Evolutionary conservation across 2,329 filamentous ascomycete species (phyloP).

Genomic region (Aspergillus pseudonomiae): DNA sequence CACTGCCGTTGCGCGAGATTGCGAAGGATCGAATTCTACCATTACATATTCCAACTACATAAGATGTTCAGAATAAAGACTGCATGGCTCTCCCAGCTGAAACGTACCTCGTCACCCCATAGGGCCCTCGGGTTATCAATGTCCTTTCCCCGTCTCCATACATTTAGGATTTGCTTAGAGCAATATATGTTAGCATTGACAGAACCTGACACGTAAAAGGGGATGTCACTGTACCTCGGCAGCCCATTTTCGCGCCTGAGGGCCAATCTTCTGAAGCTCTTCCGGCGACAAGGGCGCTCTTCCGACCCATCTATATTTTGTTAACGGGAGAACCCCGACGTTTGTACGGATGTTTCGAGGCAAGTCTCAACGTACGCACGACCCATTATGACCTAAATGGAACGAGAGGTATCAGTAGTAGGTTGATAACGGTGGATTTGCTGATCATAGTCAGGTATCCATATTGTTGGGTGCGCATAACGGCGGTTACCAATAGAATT

Average conservation of each 20-base stretch:
- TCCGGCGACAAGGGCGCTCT: background rate
- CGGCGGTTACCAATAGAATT: background rate
- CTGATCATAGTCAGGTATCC: background rate
- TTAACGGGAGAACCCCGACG: background rate
- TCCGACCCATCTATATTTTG: background rate
- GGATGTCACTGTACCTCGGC: background rate
- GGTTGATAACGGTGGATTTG: background rate
- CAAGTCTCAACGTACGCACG: background rate
- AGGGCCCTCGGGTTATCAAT: conserved; percentile 4
- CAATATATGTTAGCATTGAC: background rate
- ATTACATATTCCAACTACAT: conserved; percentile 16
- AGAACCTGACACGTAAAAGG: background rate
- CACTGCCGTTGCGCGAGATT: conserved; percentile 14
- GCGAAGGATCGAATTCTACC: conserved; percentile 7
- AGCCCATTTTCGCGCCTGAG: background rate
- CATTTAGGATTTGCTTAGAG: conserved; percentile 15
- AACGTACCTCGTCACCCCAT: conserved; percentile 20
- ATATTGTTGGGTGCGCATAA: background rate
- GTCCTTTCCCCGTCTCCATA: conserved; percentile 13
- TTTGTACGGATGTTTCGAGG: background rate
- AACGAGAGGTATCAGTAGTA: background rate
- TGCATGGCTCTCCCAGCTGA: background rate
- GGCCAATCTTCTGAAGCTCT: background rate
- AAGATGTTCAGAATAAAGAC: background rate
- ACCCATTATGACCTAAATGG: background rate